A percentile compares a stretch with the other conserved stretches of the same genome.
Evolutionary conservation across 768 basidiomycete species (phyloP).

Genomic region (Peribolospora baueri): DNA sequence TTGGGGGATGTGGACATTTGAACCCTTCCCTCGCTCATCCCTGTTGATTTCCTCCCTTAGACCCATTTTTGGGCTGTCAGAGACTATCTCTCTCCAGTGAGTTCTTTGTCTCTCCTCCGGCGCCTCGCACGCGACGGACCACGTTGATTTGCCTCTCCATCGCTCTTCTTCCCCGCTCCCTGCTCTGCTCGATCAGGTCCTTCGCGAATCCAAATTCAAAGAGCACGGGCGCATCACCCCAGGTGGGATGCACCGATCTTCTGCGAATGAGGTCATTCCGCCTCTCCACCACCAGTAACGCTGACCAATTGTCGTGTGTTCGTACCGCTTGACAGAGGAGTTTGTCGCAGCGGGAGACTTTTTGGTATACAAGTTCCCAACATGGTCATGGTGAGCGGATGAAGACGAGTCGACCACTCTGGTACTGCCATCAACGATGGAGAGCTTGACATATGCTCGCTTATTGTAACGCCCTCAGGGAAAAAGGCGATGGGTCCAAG

Average conservation of each 20-base stretch:
- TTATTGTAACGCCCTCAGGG: conserved; percentile 30
- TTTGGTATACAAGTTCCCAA: conserved; percentile 89
- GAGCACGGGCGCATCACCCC: conserved; percentile 56
- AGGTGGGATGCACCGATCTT: background rate
- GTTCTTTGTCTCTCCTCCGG: background rate
- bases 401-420: conserved; percentile 14
- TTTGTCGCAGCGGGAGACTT: conserved; percentile 97
- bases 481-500: conserved; percentile 69
- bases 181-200: conserved; percentile 32
- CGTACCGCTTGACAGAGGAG: conserved; percentile 40
- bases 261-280: background rate
- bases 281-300: background rate
- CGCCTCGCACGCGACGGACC: background rate
- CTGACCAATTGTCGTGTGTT: background rate
- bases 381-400: conserved; percentile 60
- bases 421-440: background rate
- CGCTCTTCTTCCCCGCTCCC: background rate
- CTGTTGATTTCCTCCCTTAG: conserved; percentile 21
- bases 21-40: background rate
- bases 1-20: background rate
- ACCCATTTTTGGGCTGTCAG: conserved; percentile 82
- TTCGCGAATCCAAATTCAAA: conserved; percentile 96
- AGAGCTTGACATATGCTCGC: background rate
- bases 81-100: conserved; percentile 48
- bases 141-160: background rate